A percentile compares a stretch with the other conserved stretches of the same genome.
These are phyloP conservation scores for Yarrowia deformans DNA, from an alignment of 805 yeast genomes.

Conservation along the genomic window DNA sequence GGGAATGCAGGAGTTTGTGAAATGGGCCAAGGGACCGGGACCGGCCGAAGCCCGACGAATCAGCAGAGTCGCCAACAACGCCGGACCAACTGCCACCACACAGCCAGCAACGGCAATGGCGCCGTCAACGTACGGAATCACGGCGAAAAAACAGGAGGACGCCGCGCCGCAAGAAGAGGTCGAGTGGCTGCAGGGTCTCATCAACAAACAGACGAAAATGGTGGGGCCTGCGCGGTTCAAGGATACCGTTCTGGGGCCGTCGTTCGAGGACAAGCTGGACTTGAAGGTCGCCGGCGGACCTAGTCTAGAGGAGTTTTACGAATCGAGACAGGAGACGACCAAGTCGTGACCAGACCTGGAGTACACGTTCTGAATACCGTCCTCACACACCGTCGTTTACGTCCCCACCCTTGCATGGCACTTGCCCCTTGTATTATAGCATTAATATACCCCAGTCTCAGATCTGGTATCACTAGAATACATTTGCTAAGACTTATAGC, in stretches of 20 bases:
- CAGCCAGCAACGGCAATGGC: conserved; percentile 10
- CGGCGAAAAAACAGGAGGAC: conserved; percentile 31
- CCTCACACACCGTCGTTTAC: too few species aligned
- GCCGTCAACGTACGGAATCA: conserved; percentile 30
- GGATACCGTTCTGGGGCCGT: conserved; percentile 47
- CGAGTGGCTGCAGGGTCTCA: conserved; percentile 50
- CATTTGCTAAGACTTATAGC: too few species aligned
- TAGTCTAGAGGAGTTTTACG: conserved; percentile 37
- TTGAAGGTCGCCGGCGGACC: conserved; percentile 43
- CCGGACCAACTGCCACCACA: neutral
- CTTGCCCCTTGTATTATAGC: conserved; percentile 20
- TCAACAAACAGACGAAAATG: conserved; percentile 48
- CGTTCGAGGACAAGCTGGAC: conserved; percentile 32
- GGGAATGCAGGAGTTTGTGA: conserved; percentile 60
- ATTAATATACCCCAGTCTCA: neutral
- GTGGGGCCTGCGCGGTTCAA: conserved; percentile 50
- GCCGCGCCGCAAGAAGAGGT: conserved; percentile 40
- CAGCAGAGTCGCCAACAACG: conserved; percentile 40
- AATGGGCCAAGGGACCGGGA: conserved; percentile 62
- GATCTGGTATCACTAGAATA: too few species aligned
- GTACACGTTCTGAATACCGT: neutral
- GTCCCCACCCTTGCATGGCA: neutral
- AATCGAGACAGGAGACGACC: neutral
- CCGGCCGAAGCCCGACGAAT: conserved; percentile 55
- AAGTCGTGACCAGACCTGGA: too few species aligned